These are phyloP conservation scores for Cymbopogon flexuosus DNA, from an alignment of 202 grass and related monocot genomes.

Conservation along the genomic window DNA sequence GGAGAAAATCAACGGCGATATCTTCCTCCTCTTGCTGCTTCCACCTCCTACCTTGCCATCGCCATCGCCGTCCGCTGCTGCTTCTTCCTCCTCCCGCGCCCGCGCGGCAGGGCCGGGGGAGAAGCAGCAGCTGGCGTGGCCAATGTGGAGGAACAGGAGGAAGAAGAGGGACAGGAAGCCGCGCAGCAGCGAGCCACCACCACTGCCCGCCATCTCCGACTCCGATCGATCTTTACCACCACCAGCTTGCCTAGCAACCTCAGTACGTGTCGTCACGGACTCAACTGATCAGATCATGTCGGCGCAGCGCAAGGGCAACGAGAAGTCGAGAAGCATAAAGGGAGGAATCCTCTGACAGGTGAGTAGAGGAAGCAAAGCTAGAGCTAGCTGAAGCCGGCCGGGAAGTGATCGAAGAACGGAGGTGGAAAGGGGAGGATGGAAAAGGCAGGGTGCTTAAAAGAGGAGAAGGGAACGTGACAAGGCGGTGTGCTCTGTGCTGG, in stretches of 20 bases:
- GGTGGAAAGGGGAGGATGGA: conserved; percentile 27
- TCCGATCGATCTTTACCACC: background rate
- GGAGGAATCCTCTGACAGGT: conserved; percentile 15
- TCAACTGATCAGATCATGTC: conserved; percentile 16
- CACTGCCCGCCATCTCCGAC: conserved; percentile 27
- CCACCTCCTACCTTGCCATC: background rate
- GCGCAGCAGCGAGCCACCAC: conserved; percentile 16
- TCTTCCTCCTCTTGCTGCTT: conserved; percentile 56
- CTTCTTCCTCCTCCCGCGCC: conserved; percentile 24
- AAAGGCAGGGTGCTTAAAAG: conserved; percentile 28
- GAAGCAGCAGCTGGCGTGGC: conserved; percentile 50
- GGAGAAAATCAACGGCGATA: conserved; percentile 47
- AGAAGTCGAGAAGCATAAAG: background rate
- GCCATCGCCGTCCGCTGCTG: background rate
- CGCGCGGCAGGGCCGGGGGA: background rate
- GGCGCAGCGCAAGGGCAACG: background rate
- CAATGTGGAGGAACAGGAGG: conserved; percentile 58
- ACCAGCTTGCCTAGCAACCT: background rate
- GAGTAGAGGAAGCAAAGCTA: conserved; percentile 18
- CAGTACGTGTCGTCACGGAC: background rate
- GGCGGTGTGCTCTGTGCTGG: conserved; percentile 21
- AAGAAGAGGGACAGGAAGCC: conserved; percentile 57
- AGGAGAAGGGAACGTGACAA: conserved; percentile 13
- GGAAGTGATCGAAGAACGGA: background rate
- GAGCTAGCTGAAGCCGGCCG: background rate